Base-by-base conservation (phyloP, 768 basidiomycete species). In the Russula abietina region DNA sequence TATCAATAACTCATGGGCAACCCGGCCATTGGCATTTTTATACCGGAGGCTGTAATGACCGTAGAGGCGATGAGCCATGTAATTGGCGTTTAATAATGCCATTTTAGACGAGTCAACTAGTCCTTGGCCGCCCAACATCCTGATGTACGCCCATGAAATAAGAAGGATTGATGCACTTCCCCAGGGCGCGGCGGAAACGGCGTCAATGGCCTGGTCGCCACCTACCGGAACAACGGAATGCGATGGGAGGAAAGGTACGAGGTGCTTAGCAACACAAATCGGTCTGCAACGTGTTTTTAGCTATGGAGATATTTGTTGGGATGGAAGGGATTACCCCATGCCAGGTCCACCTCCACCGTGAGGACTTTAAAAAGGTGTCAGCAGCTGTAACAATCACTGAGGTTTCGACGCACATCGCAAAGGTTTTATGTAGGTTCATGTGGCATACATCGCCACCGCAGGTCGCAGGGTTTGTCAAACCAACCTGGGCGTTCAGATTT, bases 61-160 rank as follows among this genome's bases (percentile, higher is more conserved):
- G 53, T 86, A 81, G 38, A 99, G 84, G 52, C 93, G 84, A 69
- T 87, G 82, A 22, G 95, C 94, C 83, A 98, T 97, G 75, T 98
- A 99, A 75, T 99, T 99, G 54, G 97, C 97, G 70, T 87, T 98
- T 48, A 99, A 82, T 33, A 99, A 81, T 1, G 97, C 93, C 33
- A 91, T 76, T 69, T 89, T 90, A 3, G 94, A 90, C 0, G 93
- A 87, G 62, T 93, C 83, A 26, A 85, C 83, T 30, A 99, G 82
- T 8, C 97, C 97, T 59, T 84, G 78, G 9, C 95, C 96, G 30
- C 97, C 97, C n/a, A 99, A 84, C 97, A 99, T 98, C 78, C 91
- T 96, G 81, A 97, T 92, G 75, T 97, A 99, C 14, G 97, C 96
- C 95, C 96, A 98, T 0, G 95, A 98, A 70, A 98, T 98, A 64